Evolutionary conservation across 106 monocot species (phyloP), one percentile per base, ranked within the genome.

Genomic region (Dendrobium huoshanense): DNA sequence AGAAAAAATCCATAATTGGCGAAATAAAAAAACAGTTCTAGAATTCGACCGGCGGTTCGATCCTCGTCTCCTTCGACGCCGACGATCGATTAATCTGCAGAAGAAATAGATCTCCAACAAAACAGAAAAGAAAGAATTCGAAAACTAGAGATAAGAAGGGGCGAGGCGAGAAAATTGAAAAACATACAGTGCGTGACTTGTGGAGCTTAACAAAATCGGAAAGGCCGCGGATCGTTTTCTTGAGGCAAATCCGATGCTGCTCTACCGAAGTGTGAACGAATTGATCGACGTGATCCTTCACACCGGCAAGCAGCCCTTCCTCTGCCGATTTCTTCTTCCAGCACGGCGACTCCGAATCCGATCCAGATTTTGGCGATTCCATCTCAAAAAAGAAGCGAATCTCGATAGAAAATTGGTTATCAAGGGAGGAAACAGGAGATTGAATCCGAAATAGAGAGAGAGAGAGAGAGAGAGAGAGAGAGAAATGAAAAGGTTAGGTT

Each of bases 161-260:
- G 48, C 15, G 37, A 37, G 22, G 49, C 4, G 37, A 37, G 33
- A 70, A 37, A 37, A 37, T 37, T 37, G 37, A 37, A 37, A 70
- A 70, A 76, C 45, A 8, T 55, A 68, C 51, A n/a, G 80, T 77
- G 13, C 61, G 67, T 9, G 80, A 77, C 24, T 85, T 55, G 77
- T 55, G 82, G 67, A 58, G 43, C 9, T 55, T 79, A 29, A 65
- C 27, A 67, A 61, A 67, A 25, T 73, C 72, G 29, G 77, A 59
- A 75, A 86, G 83, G 70, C 74, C 82, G 47, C 80, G 72, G 16
- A 83, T 78, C 4, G 85, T 83, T 55, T 88, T 88, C 83, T 88
- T 85, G 55, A 88, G 83, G 78, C 85, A 88, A 59, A 78, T 83
- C 81, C 73, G 83, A 77, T 88, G 88, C 64, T 83, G 81, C 49